Base-by-base conservation (phyloP, 2,329 filamentous ascomycete genomes). In the Xylaria multiplex region DNA sequence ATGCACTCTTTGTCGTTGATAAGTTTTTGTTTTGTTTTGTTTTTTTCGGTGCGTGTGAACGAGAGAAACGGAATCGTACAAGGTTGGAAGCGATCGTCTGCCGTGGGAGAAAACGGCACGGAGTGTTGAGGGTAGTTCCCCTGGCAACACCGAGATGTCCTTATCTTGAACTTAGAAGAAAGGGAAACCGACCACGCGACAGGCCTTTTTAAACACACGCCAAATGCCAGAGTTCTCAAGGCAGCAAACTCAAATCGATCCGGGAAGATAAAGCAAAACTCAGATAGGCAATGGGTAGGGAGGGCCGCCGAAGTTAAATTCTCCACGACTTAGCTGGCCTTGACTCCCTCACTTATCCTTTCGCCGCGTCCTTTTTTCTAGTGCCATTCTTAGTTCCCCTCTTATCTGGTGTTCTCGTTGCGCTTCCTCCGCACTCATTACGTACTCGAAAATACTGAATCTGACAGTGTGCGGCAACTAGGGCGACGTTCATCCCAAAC, bases 371-470 rank as follows among this genome's bases (percentile, higher is more conserved):
- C 58, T 24, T 35, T 37, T 56, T 66, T 56, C 42, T 30, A 54
- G 46, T 54, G 37, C 19, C 45, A n/a, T 56, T n/a, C 35, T 22
- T 68, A 48, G 37, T 37, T 54, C 22, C 9, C 24, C 43, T 16
- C 19, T 16, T 22, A 16, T 62, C n/a, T 19, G n/a, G 54, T 60
- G 62, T 42, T 43, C 55, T 64, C 48, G 63, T 66, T 61, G 64
- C 52, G 59, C 59, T 62, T 54, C 45, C 62, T 45, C 52, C 61
- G 27, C 52, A 65, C 61, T 35, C 53, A 67, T 67, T 67, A 65
- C 65, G 65, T 67, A 67, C 61, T 32, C 37, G 65, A 61, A 64
- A 60, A 45, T 16, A 32, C 37, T 37, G 14, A 46, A 59, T 59
- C 32, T 43, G 49, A 49, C 48, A 55, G 30, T 53, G 32, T 46